Evolutionary conservation across 1,284 basidiomycete genomes (phyloP), one percentile per base, ranked within the genome.

Genomic region (Inonotus obliquus): DNA sequence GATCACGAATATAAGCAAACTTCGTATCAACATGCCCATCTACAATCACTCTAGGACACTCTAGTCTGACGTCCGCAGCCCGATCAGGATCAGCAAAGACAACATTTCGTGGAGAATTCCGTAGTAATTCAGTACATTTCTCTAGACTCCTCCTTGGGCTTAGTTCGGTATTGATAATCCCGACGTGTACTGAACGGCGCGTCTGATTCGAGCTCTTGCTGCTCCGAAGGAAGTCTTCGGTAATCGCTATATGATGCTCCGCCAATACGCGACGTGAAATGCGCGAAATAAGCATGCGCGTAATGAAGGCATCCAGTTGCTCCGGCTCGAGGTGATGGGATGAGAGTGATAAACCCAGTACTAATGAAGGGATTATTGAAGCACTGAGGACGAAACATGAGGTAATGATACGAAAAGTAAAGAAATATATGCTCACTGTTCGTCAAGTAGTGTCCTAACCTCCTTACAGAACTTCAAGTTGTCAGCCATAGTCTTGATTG

Each of bases 191-290:
- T 63, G 87, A 81, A 41, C 67, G 63, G 29, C 64, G 65, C n/a
- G 53, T 9, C 21, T 32, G 38, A 1, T 67, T 62, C 17, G 69
- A 54, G 25, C 67, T 63, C 47, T 77, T 71, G 41, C 71, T 71
- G 5, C 77, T 77, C 23, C 75, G 71, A 63, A 79, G 69, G 27
- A 80, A 79, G 41, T 81, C 82, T 61, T 85, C 81, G 4, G 91
- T 89, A 4, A 96, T 78, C 2, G 92, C 89, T 59, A 96, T 86
- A 68, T 96, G 94, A 69, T 96, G 94, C 70, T 96, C 91, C 1
- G 88, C 91, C 32, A 96, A 80, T 29, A 96, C 94, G 45, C 94
- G 84, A 25, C 94, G 81, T 9, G 93, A 94, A 71, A 96, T 94
- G 58, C 94, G 81, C 2, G 93, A 95, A 51, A 93, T 82, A 9